Evolutionary conservation across 345 rosid species (phyloP), one percentile per base, ranked within the genome.

Genomic region (Cardamine resedifolia): DNA sequence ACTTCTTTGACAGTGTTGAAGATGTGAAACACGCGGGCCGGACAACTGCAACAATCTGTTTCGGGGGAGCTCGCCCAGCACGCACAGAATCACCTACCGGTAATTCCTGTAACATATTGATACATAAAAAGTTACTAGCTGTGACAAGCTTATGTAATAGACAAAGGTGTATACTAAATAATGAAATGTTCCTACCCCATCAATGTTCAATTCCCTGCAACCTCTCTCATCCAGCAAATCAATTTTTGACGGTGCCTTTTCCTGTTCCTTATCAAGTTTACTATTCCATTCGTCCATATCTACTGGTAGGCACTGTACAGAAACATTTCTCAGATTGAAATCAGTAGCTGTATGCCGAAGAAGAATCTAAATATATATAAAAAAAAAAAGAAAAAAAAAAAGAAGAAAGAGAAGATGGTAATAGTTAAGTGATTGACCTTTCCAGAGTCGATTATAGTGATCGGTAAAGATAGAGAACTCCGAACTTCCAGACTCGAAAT

Each of bases 11-110:
- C 59, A 68, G 51, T 58, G 76, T 62, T 20, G 82, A 65, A 41
- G 81, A 73, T 58, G 36, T 36, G 31, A 81, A 84, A 79, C 72
- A 73, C 18, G 76, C 80, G 30, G 92, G 92, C 36, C 90, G 89
- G 77, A 88, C 56, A 71, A 86, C 92, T 9, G 94, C 97, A 30
- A 88, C 85, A 55, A 90, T 83, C 62, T 82, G 78, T 21, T 21
- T 10, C 1, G 92, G 94, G 57, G 84, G 83, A 61, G 56, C 58
- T 48, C 51, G 64, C 41, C 89, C 90, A 81, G 85, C 91, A 66
- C n/a, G 58, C 41, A 86, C 72, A 21, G 73, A 34, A 16, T 26
- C 72, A 68, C 49, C 51, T 39, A 50, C 34, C 10, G 90, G 91
- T 64, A 90, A 75, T 45, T 39, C 86, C 96, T 90, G 79, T 66